phyloP scores from a whole-genome alignment of 2,329 filamentous ascomycete genomes.

The Epichloe sibirici region DNA sequence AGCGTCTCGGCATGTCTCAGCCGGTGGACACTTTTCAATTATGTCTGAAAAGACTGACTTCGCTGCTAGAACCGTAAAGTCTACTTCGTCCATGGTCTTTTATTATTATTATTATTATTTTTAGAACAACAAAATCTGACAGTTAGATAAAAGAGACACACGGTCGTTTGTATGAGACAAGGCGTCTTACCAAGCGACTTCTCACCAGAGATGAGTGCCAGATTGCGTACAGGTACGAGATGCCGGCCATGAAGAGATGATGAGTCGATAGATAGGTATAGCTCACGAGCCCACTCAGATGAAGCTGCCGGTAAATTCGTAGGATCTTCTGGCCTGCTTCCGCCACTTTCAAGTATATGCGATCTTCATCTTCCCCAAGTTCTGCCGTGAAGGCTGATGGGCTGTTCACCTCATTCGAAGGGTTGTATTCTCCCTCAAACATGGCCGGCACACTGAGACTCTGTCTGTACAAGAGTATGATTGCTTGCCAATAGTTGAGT shows the following conservation, averaged over 20 bases:
- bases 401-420: slow-evolving; percentile 51
- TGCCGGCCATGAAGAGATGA: slow-evolving; percentile 92
- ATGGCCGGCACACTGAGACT: slow-evolving; percentile 76
- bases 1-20: slow-evolving; percentile 86
- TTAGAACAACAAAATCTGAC: too few species aligned
- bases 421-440: slow-evolving; percentile 67
- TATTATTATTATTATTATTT: not conserved
- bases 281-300: slow-evolving; percentile 79
- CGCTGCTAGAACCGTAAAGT: slow-evolving; percentile 86
- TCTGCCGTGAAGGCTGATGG: slow-evolving; percentile 51
- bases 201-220: slow-evolving; percentile 91
- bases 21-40: slow-evolving; percentile 88
- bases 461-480: slow-evolving; percentile 91
- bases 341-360: slow-evolving; percentile 87
- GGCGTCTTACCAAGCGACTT: slow-evolving; percentile 58
- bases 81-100: slow-evolving; percentile 85
- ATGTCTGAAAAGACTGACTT: slow-evolving; percentile 87
- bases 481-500: slow-evolving; percentile 94
- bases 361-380: slow-evolving; percentile 69
- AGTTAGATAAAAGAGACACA: not conserved
- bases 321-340: slow-evolving; percentile 90
- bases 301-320: slow-evolving; percentile 79
- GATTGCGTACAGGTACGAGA: slow-evolving; percentile 92
- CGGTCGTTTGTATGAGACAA: not conserved
- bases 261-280: slow-evolving; percentile 94